A percentile compares a stretch with the other conserved stretches of the same genome.
These are phyloP conservation scores for Leucaena leucocephala DNA, from an alignment of 306 rosid species.

Conservation along the genomic window DNA sequence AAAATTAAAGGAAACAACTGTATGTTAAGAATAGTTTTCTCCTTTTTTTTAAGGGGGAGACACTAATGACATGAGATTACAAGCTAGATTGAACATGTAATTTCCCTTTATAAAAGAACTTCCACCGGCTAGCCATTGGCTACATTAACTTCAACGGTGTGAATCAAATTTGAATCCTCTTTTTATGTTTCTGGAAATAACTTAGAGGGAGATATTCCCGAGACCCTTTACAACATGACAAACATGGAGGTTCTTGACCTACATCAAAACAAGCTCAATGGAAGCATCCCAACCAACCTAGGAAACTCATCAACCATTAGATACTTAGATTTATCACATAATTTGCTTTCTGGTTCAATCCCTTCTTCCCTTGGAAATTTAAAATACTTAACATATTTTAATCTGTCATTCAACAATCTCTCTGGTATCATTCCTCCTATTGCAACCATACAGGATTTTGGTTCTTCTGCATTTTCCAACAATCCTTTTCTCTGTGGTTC, in stretches of 20 bases:
- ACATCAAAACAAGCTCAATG: conserved; percentile 68
- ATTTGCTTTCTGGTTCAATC: conserved; percentile 68
- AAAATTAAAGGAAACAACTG: no score
- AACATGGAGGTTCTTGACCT: conserved; percentile 76
- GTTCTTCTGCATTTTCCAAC: conserved; percentile 63
- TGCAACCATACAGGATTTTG: conserved; percentile 58
- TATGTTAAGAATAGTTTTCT: no score
- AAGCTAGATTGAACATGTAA: no score
- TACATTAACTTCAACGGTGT: no score
- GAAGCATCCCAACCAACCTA: conserved; percentile 73
- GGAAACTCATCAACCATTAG: conserved; percentile 70
- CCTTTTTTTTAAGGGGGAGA: no score
- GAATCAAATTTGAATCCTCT: conserved; percentile 38
- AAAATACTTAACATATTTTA: conserved; percentile 53
- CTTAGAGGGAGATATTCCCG: conserved; percentile 77
- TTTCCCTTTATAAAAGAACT: no score
- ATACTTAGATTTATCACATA: conserved; percentile 74
- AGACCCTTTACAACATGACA: conserved; percentile 67
- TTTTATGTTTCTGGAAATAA: conserved; percentile 72
- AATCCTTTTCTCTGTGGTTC: conserved; percentile 88
- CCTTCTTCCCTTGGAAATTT: conserved; percentile 73
- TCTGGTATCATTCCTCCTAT: conserved; percentile 72
- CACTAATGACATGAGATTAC: no score
- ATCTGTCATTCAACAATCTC: conserved; percentile 80
- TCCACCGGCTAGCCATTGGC: no score